These are phyloP conservation scores for Pichia sp. DNA, from an alignment of 1,139 yeast genomes.

Conservation along the genomic window DNA sequence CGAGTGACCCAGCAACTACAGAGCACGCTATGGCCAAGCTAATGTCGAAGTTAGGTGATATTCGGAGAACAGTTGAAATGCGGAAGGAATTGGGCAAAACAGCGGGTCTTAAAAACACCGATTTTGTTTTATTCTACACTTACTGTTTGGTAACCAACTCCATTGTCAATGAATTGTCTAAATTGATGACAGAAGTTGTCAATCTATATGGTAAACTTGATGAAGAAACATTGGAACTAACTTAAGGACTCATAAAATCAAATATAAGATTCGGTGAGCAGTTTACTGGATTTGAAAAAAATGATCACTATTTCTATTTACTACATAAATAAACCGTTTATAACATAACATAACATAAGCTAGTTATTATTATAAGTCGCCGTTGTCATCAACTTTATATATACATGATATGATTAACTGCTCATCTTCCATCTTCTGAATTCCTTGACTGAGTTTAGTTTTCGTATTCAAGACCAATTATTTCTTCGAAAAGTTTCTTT, in stretches of 20 bases:
- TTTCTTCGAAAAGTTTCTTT: conserved; percentile 65
- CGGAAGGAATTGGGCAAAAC: conserved; percentile 13
- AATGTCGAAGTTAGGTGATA: conserved; percentile 51
- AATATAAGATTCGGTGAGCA: not conserved
- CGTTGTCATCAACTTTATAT: not conserved
- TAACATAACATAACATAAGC: too few relatives aligned
- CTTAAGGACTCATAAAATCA: not conserved
- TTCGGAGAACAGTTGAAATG: conserved; percentile 28
- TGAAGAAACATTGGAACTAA: conserved; percentile 23
- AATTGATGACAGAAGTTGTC: conserved; percentile 44
- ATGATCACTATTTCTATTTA: too few relatives aligned
- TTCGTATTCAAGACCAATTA: conserved; percentile 41
- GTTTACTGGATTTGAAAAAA: not conserved
- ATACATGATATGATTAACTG: not conserved
- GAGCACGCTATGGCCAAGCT: conserved; percentile 68
- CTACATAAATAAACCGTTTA: too few relatives aligned
- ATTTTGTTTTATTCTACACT: conserved; percentile 67
- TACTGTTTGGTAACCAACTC: conserved; percentile 66
- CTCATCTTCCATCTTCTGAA: too few relatives aligned
- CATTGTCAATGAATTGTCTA: conserved; percentile 57
- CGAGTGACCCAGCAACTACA: conserved; percentile 69
- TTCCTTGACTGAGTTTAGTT: not conserved
- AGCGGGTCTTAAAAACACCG: conserved; percentile 44
- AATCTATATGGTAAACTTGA: conserved; percentile 46
- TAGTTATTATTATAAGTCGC: too few relatives aligned